Conservation (phyloP, 176 grass and related monocot genomes). For the Triticum timopheevii region DNA sequence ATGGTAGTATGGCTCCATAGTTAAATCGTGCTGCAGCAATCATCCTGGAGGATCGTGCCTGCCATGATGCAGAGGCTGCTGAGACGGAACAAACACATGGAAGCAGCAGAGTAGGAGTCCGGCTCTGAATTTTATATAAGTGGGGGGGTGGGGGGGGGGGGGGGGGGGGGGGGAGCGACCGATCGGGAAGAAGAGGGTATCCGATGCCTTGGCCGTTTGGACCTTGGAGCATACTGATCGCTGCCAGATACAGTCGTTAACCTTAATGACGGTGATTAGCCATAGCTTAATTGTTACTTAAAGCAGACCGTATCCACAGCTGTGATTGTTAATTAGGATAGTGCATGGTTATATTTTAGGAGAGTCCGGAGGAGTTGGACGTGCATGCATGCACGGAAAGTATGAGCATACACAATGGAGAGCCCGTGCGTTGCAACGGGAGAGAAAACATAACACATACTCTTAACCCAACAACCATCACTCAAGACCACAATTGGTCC, state of each 20-base stretch:
- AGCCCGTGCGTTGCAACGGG: no score
- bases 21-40: not conserved
- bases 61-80: not conserved
- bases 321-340: not conserved
- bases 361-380: not conserved
- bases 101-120: slow-evolving; percentile 20
- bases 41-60: not conserved
- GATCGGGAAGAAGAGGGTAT: not conserved
- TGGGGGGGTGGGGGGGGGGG: no score
- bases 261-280: not conserved
- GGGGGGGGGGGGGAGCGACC: no score
- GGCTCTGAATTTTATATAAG: not conserved
- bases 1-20: not conserved
- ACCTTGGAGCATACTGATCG: not conserved
- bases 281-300: not conserved
- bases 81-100: slow-evolving; percentile 17
- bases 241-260: not conserved
- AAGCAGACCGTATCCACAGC: slow-evolving; percentile 3
- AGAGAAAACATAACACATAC: no score
- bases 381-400: no score
- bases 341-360: not conserved
- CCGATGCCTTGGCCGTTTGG: slow-evolving; percentile 30
- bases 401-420: no score
- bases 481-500: no score
- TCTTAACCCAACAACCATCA: no score